Conservation (phyloP, 345 rosid genomes). For the Erysimum cheiranthoides region DNA sequence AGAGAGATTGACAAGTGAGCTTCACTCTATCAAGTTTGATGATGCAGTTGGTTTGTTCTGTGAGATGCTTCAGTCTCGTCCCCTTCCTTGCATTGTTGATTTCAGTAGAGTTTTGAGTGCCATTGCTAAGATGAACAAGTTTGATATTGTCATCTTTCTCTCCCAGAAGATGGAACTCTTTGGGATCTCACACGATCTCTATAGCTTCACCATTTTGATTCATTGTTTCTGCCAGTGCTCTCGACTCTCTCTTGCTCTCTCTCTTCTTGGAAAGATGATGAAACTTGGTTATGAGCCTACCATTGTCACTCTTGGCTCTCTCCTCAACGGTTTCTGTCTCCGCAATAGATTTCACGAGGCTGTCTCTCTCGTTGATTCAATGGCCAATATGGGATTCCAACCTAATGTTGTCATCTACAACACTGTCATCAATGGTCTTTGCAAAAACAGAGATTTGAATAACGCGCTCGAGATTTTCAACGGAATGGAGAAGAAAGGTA, state of each 20-base stretch:
- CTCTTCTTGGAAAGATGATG: slow-evolving; percentile 38
- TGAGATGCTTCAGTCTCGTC: slow-evolving; percentile 38
- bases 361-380: slow-evolving; percentile 16
- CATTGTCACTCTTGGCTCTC: slow-evolving; percentile 37
- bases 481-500: slow-evolving; percentile 25
- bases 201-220: slow-evolving; percentile 31
- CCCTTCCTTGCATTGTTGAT: slow-evolving; percentile 25
- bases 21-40: slow-evolving; percentile 29
- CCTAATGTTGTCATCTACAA: slow-evolving; percentile 37
- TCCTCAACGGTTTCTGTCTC: slow-evolving; percentile 31
- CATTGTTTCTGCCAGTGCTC: slow-evolving; percentile 35
- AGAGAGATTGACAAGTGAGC: slow-evolving; percentile 16
- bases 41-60: slow-evolving; percentile 35
- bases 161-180: slow-evolving; percentile 28
- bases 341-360: slow-evolving; percentile 15
- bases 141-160: slow-evolving; percentile 25
- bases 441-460: slow-evolving; percentile 19
- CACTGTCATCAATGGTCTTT: slow-evolving; percentile 36
- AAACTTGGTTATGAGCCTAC: slow-evolving; percentile 34
- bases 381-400: slow-evolving; percentile 9
- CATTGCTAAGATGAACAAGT: slow-evolving; percentile 25
- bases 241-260: slow-evolving; percentile 15
- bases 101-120: slow-evolving; percentile 16
- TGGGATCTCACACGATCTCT: slow-evolving; percentile 31
- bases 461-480: slow-evolving; percentile 23